Conservation (phyloP, 2,329 filamentous ascomycete genomes). For the Davidsoniella neocaledoniae region DNA sequence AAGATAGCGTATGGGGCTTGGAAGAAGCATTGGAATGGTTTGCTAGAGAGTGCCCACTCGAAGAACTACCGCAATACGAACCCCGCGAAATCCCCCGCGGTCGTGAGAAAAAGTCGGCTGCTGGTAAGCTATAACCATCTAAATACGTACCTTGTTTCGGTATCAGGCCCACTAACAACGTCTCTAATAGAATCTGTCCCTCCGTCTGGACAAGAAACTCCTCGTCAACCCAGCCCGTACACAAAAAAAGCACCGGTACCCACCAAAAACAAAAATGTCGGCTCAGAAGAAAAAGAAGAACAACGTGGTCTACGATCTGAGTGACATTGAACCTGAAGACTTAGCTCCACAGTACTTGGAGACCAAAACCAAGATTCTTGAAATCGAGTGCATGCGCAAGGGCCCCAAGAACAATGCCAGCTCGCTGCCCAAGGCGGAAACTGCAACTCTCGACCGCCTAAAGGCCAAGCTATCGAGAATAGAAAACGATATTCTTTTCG, state of each 20-base stretch:
- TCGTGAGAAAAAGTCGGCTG: slow-evolving; percentile 22
- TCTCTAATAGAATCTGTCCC: not conserved
- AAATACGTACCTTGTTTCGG: not conserved
- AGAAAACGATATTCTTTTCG: slow-evolving; percentile 62
- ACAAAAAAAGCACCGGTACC: slow-evolving; percentile 7
- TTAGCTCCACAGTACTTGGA: slow-evolving; percentile 62
- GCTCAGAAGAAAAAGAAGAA: slow-evolving; percentile 13
- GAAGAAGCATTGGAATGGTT: slow-evolving; percentile 84
- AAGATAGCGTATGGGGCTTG: slow-evolving; percentile 65
- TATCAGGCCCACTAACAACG: not conserved
- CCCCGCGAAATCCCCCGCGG: slow-evolving; percentile 19
- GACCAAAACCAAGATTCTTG: slow-evolving; percentile 52
- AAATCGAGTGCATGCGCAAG: slow-evolving; percentile 34
- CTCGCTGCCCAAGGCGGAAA: slow-evolving; percentile 18
- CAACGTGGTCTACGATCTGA: slow-evolving; percentile 30
- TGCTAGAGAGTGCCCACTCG: slow-evolving; percentile 52
- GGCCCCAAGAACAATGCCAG: slow-evolving; percentile 18
- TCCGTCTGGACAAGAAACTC: slow-evolving; percentile 2
- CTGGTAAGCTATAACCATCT: slow-evolving; percentile 17
- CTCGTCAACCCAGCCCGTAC: not conserved
- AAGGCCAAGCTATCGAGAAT: slow-evolving; percentile 60
- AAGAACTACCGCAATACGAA: slow-evolving; percentile 59
- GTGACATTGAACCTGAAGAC: slow-evolving; percentile 59
- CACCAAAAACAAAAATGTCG: slow-evolving; percentile 22
- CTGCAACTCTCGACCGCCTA: slow-evolving; percentile 43